Conservation (phyloP, 139 green algal genomes). For the Gonium pectorale region DNA sequence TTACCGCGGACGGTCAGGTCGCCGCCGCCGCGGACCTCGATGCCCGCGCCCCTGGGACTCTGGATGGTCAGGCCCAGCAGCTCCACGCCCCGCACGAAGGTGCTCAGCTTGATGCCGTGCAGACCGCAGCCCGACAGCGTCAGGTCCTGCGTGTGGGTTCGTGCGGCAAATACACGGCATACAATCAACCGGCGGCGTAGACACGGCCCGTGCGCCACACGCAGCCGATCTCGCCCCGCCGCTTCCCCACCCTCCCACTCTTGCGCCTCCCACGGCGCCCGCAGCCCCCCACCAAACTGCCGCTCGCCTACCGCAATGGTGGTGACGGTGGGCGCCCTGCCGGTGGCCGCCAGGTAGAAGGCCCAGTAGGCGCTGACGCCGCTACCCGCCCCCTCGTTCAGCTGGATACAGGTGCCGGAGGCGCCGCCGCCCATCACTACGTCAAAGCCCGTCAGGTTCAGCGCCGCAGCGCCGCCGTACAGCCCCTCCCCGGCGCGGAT, state of each 20-base stretch:
- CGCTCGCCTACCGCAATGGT: neutral
- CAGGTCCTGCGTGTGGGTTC: conserved; percentile 5
- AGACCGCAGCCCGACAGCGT: neutral
- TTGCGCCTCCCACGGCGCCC: neutral
- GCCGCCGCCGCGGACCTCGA: conserved; percentile 43
- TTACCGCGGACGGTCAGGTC: neutral
- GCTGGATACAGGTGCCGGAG: conserved; percentile 10
- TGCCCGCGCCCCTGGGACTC: neutral
- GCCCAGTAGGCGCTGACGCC: conserved; percentile 33
- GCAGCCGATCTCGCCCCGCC: too few relatives aligned
- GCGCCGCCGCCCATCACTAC: neutral
- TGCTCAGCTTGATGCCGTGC: conserved; percentile 50
- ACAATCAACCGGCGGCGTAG: too few relatives aligned
- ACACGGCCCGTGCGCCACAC: neutral
- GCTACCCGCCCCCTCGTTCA: conserved; percentile 43
- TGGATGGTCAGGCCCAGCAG: conserved; percentile 10
- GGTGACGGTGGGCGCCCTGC: neutral
- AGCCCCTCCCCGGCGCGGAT: conserved; percentile 29
- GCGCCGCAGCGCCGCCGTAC: conserved; percentile 23
- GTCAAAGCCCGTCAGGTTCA: conserved; percentile 21
- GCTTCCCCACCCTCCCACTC: too few relatives aligned
- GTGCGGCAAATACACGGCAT: too few relatives aligned
- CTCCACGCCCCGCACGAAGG: conserved; percentile 28
- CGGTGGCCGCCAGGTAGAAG: conserved; percentile 14
- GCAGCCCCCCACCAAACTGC: too few relatives aligned